Evolutionary conservation across 2,329 filamentous ascomycete genomes (phyloP).

Genomic region (Beauveria scarabaeidicola): DNA sequence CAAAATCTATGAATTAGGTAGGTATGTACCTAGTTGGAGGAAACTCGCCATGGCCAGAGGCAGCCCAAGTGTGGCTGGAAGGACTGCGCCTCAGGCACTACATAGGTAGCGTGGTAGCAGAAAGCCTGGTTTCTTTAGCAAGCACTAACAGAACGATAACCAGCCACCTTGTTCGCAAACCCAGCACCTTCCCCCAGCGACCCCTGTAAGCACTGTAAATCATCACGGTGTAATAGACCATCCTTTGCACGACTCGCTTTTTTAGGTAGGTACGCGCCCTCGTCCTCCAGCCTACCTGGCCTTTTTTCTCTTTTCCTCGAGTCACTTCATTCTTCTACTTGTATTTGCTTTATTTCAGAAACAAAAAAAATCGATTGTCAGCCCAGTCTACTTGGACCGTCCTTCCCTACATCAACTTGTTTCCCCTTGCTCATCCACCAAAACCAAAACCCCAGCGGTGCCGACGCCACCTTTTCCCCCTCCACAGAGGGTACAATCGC

Average conservation of each 20-base stretch:
- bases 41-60: background rate
- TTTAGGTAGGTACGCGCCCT: background rate
- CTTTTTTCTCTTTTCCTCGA: background rate
- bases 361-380: too few relatives aligned
- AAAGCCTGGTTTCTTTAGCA: background rate
- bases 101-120: background rate
- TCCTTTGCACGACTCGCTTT: background rate
- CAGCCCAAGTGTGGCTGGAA: background rate
- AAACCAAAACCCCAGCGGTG: background rate
- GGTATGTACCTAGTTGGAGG: too few relatives aligned
- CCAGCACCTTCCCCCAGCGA: background rate
- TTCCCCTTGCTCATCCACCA: background rate
- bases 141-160: background rate
- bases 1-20: too few relatives aligned
- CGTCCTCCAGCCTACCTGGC: background rate
- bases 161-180: background rate
- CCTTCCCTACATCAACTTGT: background rate
- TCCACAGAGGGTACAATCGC: constrained; percentile 7
- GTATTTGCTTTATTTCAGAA: background rate
- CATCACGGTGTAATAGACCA: background rate
- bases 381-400: background rate
- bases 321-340: background rate
- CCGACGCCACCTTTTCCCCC: constrained; percentile 1
- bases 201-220: background rate
- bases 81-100: background rate